phyloP scores from a whole-genome alignment of 1,139 yeast genomes.

The Diutina scorzettiae region DNA sequence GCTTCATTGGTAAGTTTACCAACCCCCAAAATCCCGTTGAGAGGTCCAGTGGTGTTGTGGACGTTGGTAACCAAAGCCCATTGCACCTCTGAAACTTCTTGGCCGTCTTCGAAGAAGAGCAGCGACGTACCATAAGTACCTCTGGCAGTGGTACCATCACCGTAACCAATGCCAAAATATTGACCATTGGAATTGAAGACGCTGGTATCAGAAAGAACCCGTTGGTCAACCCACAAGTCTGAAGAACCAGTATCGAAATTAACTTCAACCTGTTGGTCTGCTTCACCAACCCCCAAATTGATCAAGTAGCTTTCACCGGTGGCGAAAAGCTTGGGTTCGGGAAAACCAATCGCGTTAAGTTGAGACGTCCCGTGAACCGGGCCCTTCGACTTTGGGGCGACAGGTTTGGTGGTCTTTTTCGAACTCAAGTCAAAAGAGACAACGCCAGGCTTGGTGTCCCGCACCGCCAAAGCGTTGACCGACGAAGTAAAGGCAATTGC shows the following conservation, averaged over 20 bases:
- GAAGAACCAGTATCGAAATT: slow-evolving; percentile 10
- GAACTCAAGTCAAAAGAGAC: background rate
- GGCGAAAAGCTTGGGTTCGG: slow-evolving; percentile 28
- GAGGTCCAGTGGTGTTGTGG: background rate
- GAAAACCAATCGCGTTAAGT: slow-evolving; percentile 79
- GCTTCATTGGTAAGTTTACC: slow-evolving; percentile 4
- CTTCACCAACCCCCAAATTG: slow-evolving; percentile 3
- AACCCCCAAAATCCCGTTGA: slow-evolving; percentile 8
- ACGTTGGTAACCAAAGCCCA: slow-evolving; percentile 7
- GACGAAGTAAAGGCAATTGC: background rate
- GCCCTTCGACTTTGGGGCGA: too few species aligned
- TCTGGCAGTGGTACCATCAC: slow-evolving; percentile 6
- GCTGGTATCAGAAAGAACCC: background rate
- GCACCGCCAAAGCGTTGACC: background rate
- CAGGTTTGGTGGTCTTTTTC: too few species aligned
- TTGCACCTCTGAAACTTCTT: slow-evolving; percentile 7
- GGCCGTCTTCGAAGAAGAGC: slow-evolving; percentile 2
- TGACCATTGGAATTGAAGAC: slow-evolving; percentile 7
- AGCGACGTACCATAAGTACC: slow-evolving; percentile 8
- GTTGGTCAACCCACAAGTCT: slow-evolving; percentile 9
- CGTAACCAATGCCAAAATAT: slow-evolving; percentile 7
- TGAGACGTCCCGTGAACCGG: too few species aligned
- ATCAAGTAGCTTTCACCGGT: background rate
- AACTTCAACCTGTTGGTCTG: slow-evolving; percentile 7
- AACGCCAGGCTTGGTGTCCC: background rate